Base-by-base conservation (phyloP, 495 filamentous ascomycete species). In the Parachaetomium inaequale region DNA sequence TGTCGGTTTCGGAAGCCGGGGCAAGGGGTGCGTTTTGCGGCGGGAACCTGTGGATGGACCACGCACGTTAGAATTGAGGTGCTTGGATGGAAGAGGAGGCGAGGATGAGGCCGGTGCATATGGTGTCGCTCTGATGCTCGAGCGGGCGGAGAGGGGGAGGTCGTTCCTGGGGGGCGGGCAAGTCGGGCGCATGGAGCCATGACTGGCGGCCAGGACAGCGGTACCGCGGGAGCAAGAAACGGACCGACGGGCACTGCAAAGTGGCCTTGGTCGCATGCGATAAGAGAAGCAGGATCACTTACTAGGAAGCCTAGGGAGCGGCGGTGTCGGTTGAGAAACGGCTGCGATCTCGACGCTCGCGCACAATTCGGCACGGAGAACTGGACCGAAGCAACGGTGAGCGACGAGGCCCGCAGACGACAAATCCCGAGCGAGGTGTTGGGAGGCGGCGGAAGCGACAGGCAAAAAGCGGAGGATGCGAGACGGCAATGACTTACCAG, bases 221-320 rank as follows among this genome's bases (percentile, higher is more conserved):
- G 10, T 28, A 15, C 6, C 26, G 61, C 59, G 40, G 64, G 47
- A 57, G 42, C 31, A 64, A 42, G 58, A 63, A 61, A 65, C 54
- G 61, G 62, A 66, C 65, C 59, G 59, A 23, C 50, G 52, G 23
- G 59, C 32, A 49, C 5, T 17, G 47, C 45, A 50, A 63, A 46
- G 47, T 56, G 60, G 47, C 54, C 52, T 64, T 63, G 76, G 73
- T 80, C 78, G 76, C 78, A 68, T 69, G 64, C 59, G 66, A 63
- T 61, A 60, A 60, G 45, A 69, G 67, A 64, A 65, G 65, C 63
- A 67, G 65, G 64, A 74, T 54, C 58, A 74, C 78, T 76, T 72
- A 80, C 78, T 64, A 67, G 50, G 65, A 67, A 52, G 64, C 55
- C 64, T 54, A 60, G 65, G 61, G 63, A 73, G 72, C 64, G 70